Base-by-base conservation (phyloP, 2,329 filamentous ascomycete species). In the Hymenoscyphus repandus region DNA sequence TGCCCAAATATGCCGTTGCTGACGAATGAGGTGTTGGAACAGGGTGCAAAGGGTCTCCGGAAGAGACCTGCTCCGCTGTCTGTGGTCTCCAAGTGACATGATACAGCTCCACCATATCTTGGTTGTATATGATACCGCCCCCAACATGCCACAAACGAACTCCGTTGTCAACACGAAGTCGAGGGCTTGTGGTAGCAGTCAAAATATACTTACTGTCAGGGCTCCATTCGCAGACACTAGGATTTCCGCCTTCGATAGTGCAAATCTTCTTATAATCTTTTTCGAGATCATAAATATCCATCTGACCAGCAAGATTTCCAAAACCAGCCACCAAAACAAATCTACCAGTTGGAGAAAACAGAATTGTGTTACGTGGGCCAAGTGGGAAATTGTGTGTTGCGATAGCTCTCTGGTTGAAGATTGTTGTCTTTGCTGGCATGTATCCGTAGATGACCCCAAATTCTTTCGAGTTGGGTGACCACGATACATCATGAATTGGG, bases 341-440 rank as follows among this genome's bases (percentile, higher is more conserved):
- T 17, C 91, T 87, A 47, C 91, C 92, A 56, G 89, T 90, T 13
- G 93, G 92, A 11, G 92, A 97, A 73, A 96, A 99, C 46, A 85
- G 78, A 65, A 97, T 93, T 46, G 92, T 97, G 73, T 99, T 99
- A 64, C 93, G 86, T 11, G 93, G 93, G 2, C 77, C 86, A 47
- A 96, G 78, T 46, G 90, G 82, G 72, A 99, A 96, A 53, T 79
- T 88, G 71, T 96, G 89, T 51, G 86, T 86, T 17, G 86, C 77
- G 52, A 90, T 80, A 56, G 88, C 93, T 57, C 89, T 85, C 63
- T 86, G 82, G 70, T 96, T 96, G 80, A 97, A 99, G 61, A 99
- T 93, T 60, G 92, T 96, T 3, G 92, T 93, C 78, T 97, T 97
- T 50, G 93, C 89, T n/a, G 93, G 93, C 90, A 96, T 97, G 71